phyloP scores from a whole-genome alignment of 305 asterid species.

The Fraxinus sp. region DNA sequence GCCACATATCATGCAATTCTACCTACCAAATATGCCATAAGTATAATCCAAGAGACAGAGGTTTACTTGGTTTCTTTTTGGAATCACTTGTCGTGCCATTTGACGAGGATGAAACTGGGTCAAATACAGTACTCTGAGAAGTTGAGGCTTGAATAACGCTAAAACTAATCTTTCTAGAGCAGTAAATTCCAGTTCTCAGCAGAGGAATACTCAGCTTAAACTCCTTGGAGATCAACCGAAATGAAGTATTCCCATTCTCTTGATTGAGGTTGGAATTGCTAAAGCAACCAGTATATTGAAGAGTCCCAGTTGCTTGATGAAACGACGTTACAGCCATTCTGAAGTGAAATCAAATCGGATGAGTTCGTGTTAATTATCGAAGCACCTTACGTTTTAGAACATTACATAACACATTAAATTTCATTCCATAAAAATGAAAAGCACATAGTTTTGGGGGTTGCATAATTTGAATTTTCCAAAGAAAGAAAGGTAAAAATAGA shows the following conservation, averaged over 20 bases:
- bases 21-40: not conserved
- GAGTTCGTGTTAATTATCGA: not conserved
- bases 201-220: slow-evolving; percentile 41
- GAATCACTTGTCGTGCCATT: slow-evolving; percentile 47
- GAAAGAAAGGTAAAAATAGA: not conserved
- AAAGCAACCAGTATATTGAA: slow-evolving; percentile 42
- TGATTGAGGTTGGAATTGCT: slow-evolving; percentile 43
- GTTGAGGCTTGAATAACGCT: slow-evolving; percentile 51
- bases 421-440: not conserved
- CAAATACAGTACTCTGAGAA: slow-evolving; percentile 48
- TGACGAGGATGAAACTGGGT: slow-evolving; percentile 57
- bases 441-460: not conserved
- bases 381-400: not conserved
- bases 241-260: slow-evolving; percentile 49
- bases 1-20: not conserved
- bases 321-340: slow-evolving; percentile 66
- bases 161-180: slow-evolving; percentile 45
- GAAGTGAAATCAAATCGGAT: slow-evolving; percentile 23
- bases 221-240: slow-evolving; percentile 53
- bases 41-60: not conserved
- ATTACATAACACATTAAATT: not conserved
- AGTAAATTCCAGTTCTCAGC: slow-evolving; percentile 35
- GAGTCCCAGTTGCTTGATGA: slow-evolving; percentile 56
- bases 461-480: not conserved
- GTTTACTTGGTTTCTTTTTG: slow-evolving; percentile 71